Evolutionary conservation across 2,329 filamentous ascomycete species (phyloP), one percentile per base, ranked within the genome.

Genomic region (Coniochaeta prunicola): DNA sequence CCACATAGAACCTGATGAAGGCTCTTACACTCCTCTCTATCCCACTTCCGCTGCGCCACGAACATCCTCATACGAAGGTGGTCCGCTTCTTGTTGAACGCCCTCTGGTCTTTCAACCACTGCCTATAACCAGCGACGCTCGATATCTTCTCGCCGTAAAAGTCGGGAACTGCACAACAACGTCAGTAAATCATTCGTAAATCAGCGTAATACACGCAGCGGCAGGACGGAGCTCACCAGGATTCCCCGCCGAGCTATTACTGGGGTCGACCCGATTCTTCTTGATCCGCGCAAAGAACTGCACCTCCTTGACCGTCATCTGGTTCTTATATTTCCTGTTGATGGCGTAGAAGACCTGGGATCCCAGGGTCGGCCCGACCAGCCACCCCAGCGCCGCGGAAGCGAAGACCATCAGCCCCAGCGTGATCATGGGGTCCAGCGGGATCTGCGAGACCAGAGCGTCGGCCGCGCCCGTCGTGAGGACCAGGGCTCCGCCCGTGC

Each of bases 61-160:
- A 56, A 12, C 4, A 7, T n/a, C 19, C 53, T 77, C 73, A 87
- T 63, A 87, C 74, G 73, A 86, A 85, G 67, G 77, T 84, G 64
- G 78, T 84, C 72, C 85, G 87, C 84, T 96, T 96, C 80, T 92
- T 92, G 78, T 96, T 96, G 77, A 96, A 99, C 10, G 92, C 93
- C 62, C 93, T 83, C 80, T 97, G 94, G 70, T 99, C 94, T 80
- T 96, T 97, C 69, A 99, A 77, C 94, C 94, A 99, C 73, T 91
- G 88, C 68, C 94, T 81, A 74, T 97, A 99, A 53, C 91, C 92
- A 58, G 87, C 82, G 24, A 97, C 91, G 68, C 92, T 96, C 57
- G 90, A 90, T 67, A 99, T 96, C 82, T 97, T 97, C 78, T 99
- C 94, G 67, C 94, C 94, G 69, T 99, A 99, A 76, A 96, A 99